Conservation (phyloP, 2,329 filamentous ascomycete genomes). For the Blastomyces percursus region DNA sequence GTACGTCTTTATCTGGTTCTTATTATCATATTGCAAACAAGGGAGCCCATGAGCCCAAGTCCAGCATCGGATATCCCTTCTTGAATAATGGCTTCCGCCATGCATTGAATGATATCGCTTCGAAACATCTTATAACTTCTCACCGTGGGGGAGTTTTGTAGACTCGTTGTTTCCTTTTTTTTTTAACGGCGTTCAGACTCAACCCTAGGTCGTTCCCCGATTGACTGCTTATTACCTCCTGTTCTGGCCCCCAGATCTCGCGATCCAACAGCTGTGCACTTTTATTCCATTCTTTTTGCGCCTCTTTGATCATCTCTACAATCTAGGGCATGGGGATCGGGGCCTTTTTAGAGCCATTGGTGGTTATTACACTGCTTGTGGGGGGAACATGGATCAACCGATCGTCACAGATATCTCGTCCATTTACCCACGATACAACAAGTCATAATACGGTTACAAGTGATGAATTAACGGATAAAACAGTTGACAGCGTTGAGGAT, state of each 20-base stretch:
- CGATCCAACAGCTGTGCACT: not conserved
- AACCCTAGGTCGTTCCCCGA: not conserved
- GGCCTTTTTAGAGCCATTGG: conserved; percentile 50
- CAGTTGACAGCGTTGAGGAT: not conserved
- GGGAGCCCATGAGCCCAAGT: not conserved
- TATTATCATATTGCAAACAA: not conserved
- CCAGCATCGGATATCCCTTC: not conserved
- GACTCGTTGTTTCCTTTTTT: not conserved
- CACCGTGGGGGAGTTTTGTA: not conserved
- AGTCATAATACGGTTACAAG: not conserved
- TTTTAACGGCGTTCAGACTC: not conserved
- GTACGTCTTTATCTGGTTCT: not conserved
- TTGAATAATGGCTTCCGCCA: not conserved
- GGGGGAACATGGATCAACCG: conserved; percentile 54
- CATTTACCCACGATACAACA: not conserved
- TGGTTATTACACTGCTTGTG: conserved; percentile 49
- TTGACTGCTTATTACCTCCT: not conserved
- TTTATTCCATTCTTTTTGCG: not conserved
- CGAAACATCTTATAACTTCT: not conserved
- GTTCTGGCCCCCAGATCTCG: not conserved
- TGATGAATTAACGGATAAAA: conserved; percentile 7
- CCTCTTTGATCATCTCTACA: not conserved
- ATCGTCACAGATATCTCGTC: conserved; percentile 26
- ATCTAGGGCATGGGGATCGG: conserved; percentile 42
- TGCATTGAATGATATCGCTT: not conserved